A percentile compares a stretch with the other conserved stretches of the same genome.
Evolutionary conservation across 2,329 filamentous ascomycete genomes (phyloP).

Genomic region (Penicillium sp.): DNA sequence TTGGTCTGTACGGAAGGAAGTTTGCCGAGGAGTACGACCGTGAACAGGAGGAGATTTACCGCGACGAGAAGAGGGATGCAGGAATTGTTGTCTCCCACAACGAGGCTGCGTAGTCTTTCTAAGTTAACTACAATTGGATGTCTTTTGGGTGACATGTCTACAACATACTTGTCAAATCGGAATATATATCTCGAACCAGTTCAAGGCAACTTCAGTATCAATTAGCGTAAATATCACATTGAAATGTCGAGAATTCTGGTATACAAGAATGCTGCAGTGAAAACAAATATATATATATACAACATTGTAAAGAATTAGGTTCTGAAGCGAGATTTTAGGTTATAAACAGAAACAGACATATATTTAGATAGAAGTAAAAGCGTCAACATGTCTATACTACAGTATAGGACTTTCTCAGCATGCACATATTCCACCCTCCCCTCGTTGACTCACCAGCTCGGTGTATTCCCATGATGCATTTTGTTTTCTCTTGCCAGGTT

Average conservation of each 20-base stretch:
- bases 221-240: background rate
- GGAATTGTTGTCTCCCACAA: background rate
- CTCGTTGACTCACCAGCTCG: background rate
- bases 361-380: background rate
- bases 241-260: background rate
- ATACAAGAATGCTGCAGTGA: background rate
- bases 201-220: background rate
- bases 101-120: background rate
- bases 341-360: background rate
- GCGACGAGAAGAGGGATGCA: conserved; percentile 4
- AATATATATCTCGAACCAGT: background rate
- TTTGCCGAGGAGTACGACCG: conserved; percentile 13
- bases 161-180: background rate
- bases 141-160: background rate
- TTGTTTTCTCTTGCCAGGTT: background rate
- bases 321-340: background rate
- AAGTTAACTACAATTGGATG: background rate
- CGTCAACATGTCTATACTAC: background rate
- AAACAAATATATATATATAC: background rate
- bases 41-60: conserved; percentile 6
- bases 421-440: background rate
- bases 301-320: background rate
- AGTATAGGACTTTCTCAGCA: background rate
- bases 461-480: too few relatives aligned
- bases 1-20: conserved; percentile 47